Conservation (phyloP, 495 filamentous ascomycete genomes). For the Penicillium bovifimosum region DNA sequence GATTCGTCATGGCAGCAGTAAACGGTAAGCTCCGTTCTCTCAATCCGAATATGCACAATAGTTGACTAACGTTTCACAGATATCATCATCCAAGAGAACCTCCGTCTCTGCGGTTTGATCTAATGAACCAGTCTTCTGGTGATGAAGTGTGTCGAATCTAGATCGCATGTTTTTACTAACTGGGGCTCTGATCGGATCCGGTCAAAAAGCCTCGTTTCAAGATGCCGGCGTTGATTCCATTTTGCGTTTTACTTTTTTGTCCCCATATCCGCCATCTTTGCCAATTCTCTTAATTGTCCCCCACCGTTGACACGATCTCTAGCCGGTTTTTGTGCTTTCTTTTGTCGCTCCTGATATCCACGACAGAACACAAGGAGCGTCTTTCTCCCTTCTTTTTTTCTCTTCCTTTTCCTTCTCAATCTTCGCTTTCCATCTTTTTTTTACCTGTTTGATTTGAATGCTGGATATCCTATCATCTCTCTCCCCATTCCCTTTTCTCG, state of each 20-base stretch:
- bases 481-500: conserved; percentile 17
- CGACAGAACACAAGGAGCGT: conserved; percentile 33
- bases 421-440: conserved; percentile 1
- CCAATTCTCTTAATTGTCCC: conserved; percentile 25
- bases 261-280: conserved; percentile 16
- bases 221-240: conserved; percentile 42
- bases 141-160: conserved; percentile 32
- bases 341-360: conserved; percentile 29
- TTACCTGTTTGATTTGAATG: conserved; percentile 30
- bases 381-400: conserved; percentile 11
- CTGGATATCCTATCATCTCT: conserved; percentile 42
- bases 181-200: conserved; percentile 23
- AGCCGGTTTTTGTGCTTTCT: conserved; percentile 37
- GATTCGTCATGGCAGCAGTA: conserved; percentile 99
- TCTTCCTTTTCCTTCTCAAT: conserved; percentile 13
- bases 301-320: conserved; percentile 37
- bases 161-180: conserved; percentile 35
- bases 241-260: conserved; percentile 22
- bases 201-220: conserved; percentile 28
- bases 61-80: conserved; percentile 47
- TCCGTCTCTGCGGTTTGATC: conserved; percentile 96
- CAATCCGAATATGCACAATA: not conserved
- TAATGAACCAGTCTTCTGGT: conserved; percentile 48
- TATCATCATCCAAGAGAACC: conserved; percentile 99
- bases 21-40: conserved; percentile 64